Percentiles rank a stretch among this genome's conserved stretches.
Conservation (phyloP, 2,329 filamentous ascomycete species). For the Peltaster fructicola region DNA sequence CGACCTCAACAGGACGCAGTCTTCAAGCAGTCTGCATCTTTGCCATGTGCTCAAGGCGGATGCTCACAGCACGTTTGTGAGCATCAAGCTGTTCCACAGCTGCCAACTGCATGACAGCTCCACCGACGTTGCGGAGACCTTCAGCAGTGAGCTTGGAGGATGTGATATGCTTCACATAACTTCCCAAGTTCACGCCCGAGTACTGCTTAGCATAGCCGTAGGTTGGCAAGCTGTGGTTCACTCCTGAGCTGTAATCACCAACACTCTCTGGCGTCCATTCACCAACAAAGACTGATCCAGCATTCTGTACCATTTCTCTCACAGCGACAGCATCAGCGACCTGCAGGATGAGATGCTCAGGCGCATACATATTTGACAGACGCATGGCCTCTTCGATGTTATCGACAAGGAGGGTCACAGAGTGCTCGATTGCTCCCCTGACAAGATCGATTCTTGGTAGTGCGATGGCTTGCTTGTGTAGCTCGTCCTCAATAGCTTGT, state of each 20-base stretch:
- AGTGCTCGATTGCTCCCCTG: constrained; percentile 75
- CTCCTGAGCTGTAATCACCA: constrained; percentile 92
- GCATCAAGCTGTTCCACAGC: constrained; percentile 90
- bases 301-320: constrained; percentile 72
- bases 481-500: constrained; percentile 72
- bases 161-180: constrained; percentile 96
- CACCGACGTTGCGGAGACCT: constrained; percentile 69
- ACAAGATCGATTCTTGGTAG: constrained; percentile 89
- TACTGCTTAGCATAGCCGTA: constrained; percentile 98
- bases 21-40: too few relatives aligned
- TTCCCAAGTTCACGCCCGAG: constrained; percentile 87
- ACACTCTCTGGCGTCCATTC: constrained; percentile 96
- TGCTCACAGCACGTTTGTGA: constrained; percentile 58
- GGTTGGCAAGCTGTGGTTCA: constrained; percentile 92
- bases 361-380: constrained; percentile 86
- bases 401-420: constrained; percentile 61
- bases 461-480: constrained; percentile 71
- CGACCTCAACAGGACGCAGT: too few relatives aligned
- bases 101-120: constrained; percentile 85
- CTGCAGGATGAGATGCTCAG: constrained; percentile 91
- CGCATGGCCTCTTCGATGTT: constrained; percentile 60
- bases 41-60: constrained; percentile 33
- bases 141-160: constrained; percentile 76
- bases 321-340: constrained; percentile 56
- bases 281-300: constrained; percentile 89